phyloP scores from a whole-genome alignment of 2,329 filamentous ascomycete genomes.

The Apiospora pterosperma region DNA sequence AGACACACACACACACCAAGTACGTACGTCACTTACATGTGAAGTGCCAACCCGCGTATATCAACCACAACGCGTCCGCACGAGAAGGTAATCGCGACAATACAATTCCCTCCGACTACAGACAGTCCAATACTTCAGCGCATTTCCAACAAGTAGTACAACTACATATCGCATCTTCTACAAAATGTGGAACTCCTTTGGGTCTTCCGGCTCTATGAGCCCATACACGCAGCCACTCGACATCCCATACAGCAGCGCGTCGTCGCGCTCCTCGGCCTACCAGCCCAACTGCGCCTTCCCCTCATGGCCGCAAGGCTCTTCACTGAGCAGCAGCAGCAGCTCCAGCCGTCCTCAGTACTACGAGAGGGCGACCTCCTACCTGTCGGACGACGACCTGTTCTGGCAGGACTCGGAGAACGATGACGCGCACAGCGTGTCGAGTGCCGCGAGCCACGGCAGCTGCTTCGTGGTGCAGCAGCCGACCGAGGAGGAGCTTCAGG shows the following conservation, averaged over 20 bases:
- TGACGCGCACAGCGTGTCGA: conserved; percentile 44
- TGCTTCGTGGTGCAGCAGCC: conserved; percentile 37
- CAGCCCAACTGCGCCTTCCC: conserved; percentile 38
- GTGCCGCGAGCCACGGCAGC: conserved; percentile 21
- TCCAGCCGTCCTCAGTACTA: conserved; percentile 22
- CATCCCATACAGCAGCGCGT: conserved; percentile 26
- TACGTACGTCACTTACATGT: not conserved
- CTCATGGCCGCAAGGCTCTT: conserved; percentile 38
- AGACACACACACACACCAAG: not conserved
- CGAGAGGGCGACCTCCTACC: conserved; percentile 50
- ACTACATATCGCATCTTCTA: not conserved
- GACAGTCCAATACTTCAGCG: not conserved
- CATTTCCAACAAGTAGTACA: not conserved
- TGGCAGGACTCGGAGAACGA: conserved; percentile 43
- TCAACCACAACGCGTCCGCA: not conserved
- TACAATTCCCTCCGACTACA: not conserved
- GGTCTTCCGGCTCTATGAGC: conserved; percentile 34
- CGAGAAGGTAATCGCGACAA: not conserved
- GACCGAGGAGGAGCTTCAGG: conserved; percentile 39
- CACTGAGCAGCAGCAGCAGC: conserved; percentile 24
- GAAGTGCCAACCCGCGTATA: not conserved
- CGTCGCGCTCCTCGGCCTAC: conserved; percentile 22
- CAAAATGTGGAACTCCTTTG: conserved; percentile 31
- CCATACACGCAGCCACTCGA: conserved; percentile 28
- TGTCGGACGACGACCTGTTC: conserved; percentile 64